Conservation (phyloP, 371 early-diverging fungal species). For the Apophysomyces elegans region DNA sequence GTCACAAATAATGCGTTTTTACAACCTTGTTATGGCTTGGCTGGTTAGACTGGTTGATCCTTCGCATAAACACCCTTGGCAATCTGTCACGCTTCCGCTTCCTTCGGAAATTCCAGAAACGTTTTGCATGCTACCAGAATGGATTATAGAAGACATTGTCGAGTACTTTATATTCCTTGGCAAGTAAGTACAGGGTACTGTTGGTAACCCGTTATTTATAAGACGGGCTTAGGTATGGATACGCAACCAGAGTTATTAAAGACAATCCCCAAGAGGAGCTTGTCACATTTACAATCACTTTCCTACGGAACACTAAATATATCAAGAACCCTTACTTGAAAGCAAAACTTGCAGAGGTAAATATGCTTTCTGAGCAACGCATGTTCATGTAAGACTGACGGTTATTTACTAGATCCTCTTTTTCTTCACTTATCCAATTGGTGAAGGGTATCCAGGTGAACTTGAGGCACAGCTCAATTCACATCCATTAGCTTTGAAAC, state of each 20-base stretch:
- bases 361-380: too few species aligned
- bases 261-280: slow-evolving; percentile 69
- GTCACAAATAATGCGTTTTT: slow-evolving; percentile 70
- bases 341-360: slow-evolving; percentile 64
- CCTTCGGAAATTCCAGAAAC: slow-evolving; percentile 54
- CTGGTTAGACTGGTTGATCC: slow-evolving; percentile 69
- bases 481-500: slow-evolving; percentile 72
- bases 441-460: slow-evolving; percentile 57
- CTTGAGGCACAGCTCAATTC: slow-evolving; percentile 73
- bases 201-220: not conserved
- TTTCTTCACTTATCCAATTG: slow-evolving; percentile 69
- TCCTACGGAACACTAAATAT: slow-evolving; percentile 75
- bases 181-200: slow-evolving; percentile 42
- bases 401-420: slow-evolving; percentile 63
- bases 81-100: slow-evolving; percentile 57
- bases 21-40: slow-evolving; percentile 85
- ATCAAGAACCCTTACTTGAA: slow-evolving; percentile 95
- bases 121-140: slow-evolving; percentile 91
- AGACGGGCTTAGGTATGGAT: slow-evolving; percentile 45
- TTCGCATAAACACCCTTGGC: slow-evolving; percentile 55
- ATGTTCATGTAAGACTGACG: too few species aligned
- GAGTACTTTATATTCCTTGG: slow-evolving; percentile 72
- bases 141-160: slow-evolving; percentile 87
- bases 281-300: slow-evolving; percentile 78
- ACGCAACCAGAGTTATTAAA: slow-evolving; percentile 63